phyloP scores from a whole-genome alignment of 495 filamentous ascomycete genomes.

The Clavariopsis aquatica region DNA sequence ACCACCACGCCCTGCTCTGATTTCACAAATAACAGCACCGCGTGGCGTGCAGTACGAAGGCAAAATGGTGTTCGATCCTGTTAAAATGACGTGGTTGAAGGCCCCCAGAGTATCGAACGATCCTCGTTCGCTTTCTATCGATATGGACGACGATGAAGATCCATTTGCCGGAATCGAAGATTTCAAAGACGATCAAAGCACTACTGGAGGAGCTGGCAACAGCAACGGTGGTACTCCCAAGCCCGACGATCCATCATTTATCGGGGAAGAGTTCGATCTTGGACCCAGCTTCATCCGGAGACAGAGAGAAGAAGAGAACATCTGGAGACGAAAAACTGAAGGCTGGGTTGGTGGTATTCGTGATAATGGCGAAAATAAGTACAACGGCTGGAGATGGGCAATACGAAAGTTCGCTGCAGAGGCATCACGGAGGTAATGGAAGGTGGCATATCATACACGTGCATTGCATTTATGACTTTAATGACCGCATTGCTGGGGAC shows the following conservation, averaged over 20 bases:
- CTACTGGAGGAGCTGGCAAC: conserved; percentile 22
- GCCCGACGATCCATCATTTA: conserved; percentile 39
- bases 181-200: conserved; percentile 55
- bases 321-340: conserved; percentile 81
- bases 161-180: conserved; percentile 78
- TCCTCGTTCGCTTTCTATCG: conserved; percentile 37
- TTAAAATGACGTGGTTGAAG: conserved; percentile 93
- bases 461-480: conserved; percentile 27
- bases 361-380: conserved; percentile 55
- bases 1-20: conserved; percentile 67
- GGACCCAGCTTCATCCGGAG: conserved; percentile 89
- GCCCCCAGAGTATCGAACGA: conserved; percentile 32
- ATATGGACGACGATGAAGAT: conserved; percentile 63
- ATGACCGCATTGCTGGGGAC: conserved; percentile 22
- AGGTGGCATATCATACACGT: conserved; percentile 6
- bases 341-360: conserved; percentile 64
- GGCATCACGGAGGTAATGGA: conserved; percentile 14
- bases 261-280: conserved; percentile 93
- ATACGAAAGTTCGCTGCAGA: conserved; percentile 24
- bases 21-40: conserved; percentile 74
- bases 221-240: conserved; percentile 16
- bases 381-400: conserved; percentile 37
- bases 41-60: conserved; percentile 86
- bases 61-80: conserved; percentile 96
- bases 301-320: conserved; percentile 85